Evolutionary conservation across 768 basidiomycete species (phyloP), one percentile per base, ranked within the genome.

Genomic region (Panus rudis): DNA sequence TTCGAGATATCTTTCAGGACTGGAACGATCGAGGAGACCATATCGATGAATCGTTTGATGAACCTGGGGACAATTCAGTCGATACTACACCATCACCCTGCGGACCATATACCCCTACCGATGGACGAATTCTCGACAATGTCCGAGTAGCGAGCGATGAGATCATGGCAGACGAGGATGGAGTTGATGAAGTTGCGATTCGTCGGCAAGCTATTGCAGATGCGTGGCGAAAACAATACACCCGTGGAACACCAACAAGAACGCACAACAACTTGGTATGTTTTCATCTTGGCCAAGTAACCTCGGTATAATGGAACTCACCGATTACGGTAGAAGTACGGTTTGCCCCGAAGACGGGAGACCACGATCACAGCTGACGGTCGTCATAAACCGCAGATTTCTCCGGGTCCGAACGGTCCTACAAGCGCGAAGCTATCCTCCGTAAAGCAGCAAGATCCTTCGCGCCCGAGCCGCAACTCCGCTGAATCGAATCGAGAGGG

Each of bases 181-280:
- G 48, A 37, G 16, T 39, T 26, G 52, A 52, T 30, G 54, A 48
- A 43, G 41, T 47, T 27, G 26, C 43, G 39, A 37, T 39, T 16
- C 21, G 24, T 11, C n/a, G 22, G 3, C 26, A 47, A 38, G 57
- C 55, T 12, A 50, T 52, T 44, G 62, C 56, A 45, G 62, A 59
- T 35, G 79, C 75, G 16, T 67, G 78, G 79, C 66, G 71, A 65
- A 62, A 69, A 8, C 67, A 65, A 42, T 81, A 74, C 74, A 67
- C 70, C 20, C 53, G 65, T 46, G 62, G 53, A 33, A 57, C 31
- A 21, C 27, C 38, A 13, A 43, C 46, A 27, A 27, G 39, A 35
- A 10, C 37, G 27, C 22, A 37, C 27, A 27, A 38, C 28, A 41
- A 31, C 25, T 45, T 45, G 49, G 49, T 50, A 24, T 17, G 49